These are phyloP conservation scores for Knufia fluminis DNA, from an alignment of 2,329 filamentous ascomycete genomes.

Conservation along the genomic window DNA sequence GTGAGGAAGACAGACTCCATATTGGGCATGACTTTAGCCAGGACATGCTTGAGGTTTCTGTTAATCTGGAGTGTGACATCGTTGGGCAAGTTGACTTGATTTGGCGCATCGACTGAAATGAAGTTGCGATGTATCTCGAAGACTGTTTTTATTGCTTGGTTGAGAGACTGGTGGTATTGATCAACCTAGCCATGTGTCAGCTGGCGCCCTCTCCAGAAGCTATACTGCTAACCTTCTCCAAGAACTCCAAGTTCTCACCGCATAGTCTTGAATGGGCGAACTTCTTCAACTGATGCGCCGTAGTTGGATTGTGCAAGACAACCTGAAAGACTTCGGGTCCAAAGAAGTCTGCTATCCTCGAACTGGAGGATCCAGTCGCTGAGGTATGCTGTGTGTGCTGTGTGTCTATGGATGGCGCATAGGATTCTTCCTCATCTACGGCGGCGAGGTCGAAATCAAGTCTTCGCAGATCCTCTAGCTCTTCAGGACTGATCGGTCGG, in stretches of 20 bases:
- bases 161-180: conserved; percentile 38
- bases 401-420: conserved; percentile 12
- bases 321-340: conserved; percentile 43
- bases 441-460: conserved; percentile 14
- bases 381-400: conserved; percentile 8
- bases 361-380: conserved; percentile 6
- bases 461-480: conserved; percentile 12
- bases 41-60: conserved; percentile 40
- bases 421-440: conserved; percentile 11
- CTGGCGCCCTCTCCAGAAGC: not conserved
- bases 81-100: conserved; percentile 36
- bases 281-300: conserved; percentile 38
- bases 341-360: conserved; percentile 36
- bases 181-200: conserved; percentile 28
- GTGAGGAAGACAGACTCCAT: conserved; percentile 39
- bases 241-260: conserved; percentile 44
- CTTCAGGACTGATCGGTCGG: not conserved
- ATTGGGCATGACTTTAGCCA: conserved; percentile 37
- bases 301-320: conserved; percentile 42
- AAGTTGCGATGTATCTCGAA: conserved; percentile 39
- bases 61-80: conserved; percentile 36
- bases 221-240: conserved; percentile 36
- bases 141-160: conserved; percentile 38
- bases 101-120: conserved; percentile 29
- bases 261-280: conserved; percentile 43